phyloP scores from a whole-genome alignment of 208 protist species.

The Trypanosoma platydactyli region DNA sequence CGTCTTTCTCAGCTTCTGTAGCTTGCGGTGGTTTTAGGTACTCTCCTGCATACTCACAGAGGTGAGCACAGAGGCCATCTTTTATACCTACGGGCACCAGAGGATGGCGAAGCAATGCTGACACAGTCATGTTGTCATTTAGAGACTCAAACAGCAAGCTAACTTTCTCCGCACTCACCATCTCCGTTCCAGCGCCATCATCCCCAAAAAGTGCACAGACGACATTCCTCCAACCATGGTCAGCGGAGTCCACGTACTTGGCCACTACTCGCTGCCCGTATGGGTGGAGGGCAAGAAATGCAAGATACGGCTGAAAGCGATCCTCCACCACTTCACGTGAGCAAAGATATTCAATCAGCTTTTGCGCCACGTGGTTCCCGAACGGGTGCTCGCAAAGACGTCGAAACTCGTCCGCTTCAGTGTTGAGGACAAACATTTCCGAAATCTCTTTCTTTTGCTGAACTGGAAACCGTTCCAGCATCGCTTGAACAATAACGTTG shows the following conservation, averaged over 20 bases:
- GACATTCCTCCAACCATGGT: slow-evolving; percentile 33
- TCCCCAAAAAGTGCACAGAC: slow-evolving; percentile 36
- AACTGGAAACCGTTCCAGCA: slow-evolving; percentile 73
- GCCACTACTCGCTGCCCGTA: slow-evolving; percentile 83
- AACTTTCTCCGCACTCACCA: slow-evolving; percentile 39
- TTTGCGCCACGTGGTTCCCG: slow-evolving; percentile 87
- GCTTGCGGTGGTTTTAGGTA: slow-evolving; percentile 45
- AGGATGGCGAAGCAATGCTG: slow-evolving; percentile 63
- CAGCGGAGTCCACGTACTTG: slow-evolving; percentile 57
- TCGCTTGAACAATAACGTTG: slow-evolving; percentile 77
- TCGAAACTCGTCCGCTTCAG: slow-evolving; percentile 71
- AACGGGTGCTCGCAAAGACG: slow-evolving; percentile 78
- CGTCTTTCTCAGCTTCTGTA: slow-evolving; percentile 30
- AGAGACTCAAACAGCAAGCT: slow-evolving; percentile 34
- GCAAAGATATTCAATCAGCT: slow-evolving; percentile 71
- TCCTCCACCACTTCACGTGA: slow-evolving; percentile 64
- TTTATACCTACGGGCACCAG: slow-evolving; percentile 57
- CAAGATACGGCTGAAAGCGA: slow-evolving; percentile 43
- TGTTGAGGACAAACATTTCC: slow-evolving; percentile 79
- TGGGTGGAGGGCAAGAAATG: slow-evolving; percentile 42
- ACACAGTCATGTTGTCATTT: slow-evolving; percentile 69
- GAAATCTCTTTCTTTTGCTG: slow-evolving; percentile 83
- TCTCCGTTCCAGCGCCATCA: slow-evolving; percentile 8
- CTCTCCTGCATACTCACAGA: slow-evolving; percentile 62
- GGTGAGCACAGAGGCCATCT: slow-evolving; percentile 76